A percentile compares a stretch with the other conserved stretches of the same genome.
phyloP scores from a whole-genome alignment of 805 yeast species.

The Sugiyamaella chiloensis region DNA sequence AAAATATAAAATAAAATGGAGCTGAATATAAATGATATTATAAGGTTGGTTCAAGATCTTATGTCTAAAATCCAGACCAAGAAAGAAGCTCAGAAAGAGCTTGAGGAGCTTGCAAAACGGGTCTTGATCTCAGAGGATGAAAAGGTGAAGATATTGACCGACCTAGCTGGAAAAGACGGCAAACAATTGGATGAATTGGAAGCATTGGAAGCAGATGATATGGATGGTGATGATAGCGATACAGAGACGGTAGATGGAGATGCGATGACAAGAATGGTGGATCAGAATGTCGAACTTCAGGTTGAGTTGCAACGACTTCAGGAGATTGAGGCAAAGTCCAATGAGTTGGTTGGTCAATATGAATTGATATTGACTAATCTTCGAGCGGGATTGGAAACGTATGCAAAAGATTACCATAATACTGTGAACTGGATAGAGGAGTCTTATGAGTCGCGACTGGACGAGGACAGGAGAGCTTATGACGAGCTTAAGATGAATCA shows the following conservation, averaged over 20 bases:
- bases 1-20: too few species aligned
- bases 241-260: slow-evolving; percentile 5
- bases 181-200: slow-evolving; percentile 11
- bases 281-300: slow-evolving; percentile 19
- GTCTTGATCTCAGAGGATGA: slow-evolving; percentile 24
- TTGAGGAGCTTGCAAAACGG: slow-evolving; percentile 24
- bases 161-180: slow-evolving; percentile 12
- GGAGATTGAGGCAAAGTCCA: slow-evolving; percentile 17
- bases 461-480: slow-evolving; percentile 18
- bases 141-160: slow-evolving; percentile 21
- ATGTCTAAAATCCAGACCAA: slow-evolving; percentile 24
- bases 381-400: slow-evolving; percentile 7
- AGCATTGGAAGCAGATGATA: slow-evolving; percentile 14
- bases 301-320: slow-evolving; percentile 22
- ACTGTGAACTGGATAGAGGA: slow-evolving; percentile 9
- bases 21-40: neutral
- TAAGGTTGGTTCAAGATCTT: slow-evolving; percentile 29
- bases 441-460: slow-evolving; percentile 20
- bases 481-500: slow-evolving; percentile 13
- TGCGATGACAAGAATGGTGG: neutral
- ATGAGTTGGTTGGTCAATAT: slow-evolving; percentile 16
- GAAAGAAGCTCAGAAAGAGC: slow-evolving; percentile 21
- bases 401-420: slow-evolving; percentile 12
- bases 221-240: slow-evolving; percentile 11
- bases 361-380: slow-evolving; percentile 18